Percentiles rank a stretch among this genome's conserved stretches.
phyloP scores from a whole-genome alignment of 202 grass and related monocot species.

The Brachypodium distachyon region DNA sequence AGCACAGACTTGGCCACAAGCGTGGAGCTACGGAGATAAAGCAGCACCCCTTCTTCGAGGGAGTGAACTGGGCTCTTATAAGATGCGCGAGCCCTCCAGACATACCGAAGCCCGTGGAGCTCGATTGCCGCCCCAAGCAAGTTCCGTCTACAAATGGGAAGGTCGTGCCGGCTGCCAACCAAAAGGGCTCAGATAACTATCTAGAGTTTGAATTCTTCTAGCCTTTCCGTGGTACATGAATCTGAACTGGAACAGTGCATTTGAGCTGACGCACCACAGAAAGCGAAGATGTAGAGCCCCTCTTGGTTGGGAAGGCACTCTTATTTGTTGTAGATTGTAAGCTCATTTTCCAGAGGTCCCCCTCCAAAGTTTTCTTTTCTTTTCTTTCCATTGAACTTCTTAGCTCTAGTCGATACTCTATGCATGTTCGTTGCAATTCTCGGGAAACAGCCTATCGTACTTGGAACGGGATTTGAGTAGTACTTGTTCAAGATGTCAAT shows the following conservation, averaged over 20 bases:
- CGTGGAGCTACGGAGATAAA: conserved; percentile 65
- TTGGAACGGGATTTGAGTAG: background rate
- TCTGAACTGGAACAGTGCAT: background rate
- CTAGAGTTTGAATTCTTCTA: conserved; percentile 88
- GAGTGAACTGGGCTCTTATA: conserved; percentile 69
- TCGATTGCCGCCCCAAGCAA: conserved; percentile 42
- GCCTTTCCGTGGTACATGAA: conserved; percentile 6
- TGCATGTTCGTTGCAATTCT: conserved; percentile 28
- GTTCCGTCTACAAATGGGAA: conserved; percentile 36
- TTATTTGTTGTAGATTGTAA: conserved; percentile 20
- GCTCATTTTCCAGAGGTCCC: background rate
- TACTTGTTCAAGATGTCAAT: conserved; percentile 1
- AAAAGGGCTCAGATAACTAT: conserved; percentile 62
- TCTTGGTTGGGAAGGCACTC: conserved; percentile 13
- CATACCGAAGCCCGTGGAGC: conserved; percentile 58
- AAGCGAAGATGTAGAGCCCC: conserved; percentile 24
- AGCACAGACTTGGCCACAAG: conserved; percentile 59
- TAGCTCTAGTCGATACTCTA: conserved; percentile 15
- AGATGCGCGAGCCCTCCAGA: conserved; percentile 65
- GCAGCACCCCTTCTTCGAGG: conserved; percentile 63
- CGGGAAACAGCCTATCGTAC: background rate
- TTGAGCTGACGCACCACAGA: background rate
- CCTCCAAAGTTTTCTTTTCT: conserved; percentile 3
- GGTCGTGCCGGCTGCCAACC: conserved; percentile 37
- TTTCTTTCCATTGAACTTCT: background rate